Base-by-base conservation (phyloP, 139 green algal species). In the Ostreobium quekettii region DNA sequence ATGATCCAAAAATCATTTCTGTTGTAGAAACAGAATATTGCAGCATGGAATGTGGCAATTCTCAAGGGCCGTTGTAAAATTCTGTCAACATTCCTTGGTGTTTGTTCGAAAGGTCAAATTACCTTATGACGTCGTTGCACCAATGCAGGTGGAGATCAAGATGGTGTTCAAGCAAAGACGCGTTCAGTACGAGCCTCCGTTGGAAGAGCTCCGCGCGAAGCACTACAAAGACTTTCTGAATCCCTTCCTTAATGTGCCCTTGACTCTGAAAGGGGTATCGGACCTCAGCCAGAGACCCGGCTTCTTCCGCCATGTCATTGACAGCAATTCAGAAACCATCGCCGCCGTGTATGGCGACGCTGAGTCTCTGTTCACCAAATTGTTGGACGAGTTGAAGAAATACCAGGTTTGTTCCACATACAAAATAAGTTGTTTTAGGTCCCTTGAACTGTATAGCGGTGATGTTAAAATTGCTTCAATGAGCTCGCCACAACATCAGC, bases 301-400 rank as follows among this genome's bases (percentile, higher is more conserved):
- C n/a, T 90, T 94, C 80, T 94, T 93, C 63, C 72, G 71, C 33
- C 63, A 72, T 42, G 88, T 93, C 35, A 75, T 84, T 53, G 78
- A 87, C 56, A 64, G 73, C 8, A 77, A 83, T 56, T 71, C 74
- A 1, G 59, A 61, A 11, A 76, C 73, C 48, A 79, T 88, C 37
- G 80, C 83, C 1, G 75, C 72, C 60, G 82, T 90, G 37, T 91
- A 92, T 62, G 76, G 81, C 0, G 76, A 76, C 2, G 76, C 80
- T 3, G 86, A 92, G 59, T 61, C 72, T 2, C 71, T 89, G 48
- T 88, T 90, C 46, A 67, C 36, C 3, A 61, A 76, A 24, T 73
- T 91, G 29, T 62, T 69, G 8, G 81, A 85, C 4, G 85, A 93
- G 78, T 69, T 85, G 8, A 85, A 83, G 56, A 89, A 88, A 71